phyloP scores from a whole-genome alignment of 805 yeast genomes.

The Maudiozyma serrabonitensis region DNA sequence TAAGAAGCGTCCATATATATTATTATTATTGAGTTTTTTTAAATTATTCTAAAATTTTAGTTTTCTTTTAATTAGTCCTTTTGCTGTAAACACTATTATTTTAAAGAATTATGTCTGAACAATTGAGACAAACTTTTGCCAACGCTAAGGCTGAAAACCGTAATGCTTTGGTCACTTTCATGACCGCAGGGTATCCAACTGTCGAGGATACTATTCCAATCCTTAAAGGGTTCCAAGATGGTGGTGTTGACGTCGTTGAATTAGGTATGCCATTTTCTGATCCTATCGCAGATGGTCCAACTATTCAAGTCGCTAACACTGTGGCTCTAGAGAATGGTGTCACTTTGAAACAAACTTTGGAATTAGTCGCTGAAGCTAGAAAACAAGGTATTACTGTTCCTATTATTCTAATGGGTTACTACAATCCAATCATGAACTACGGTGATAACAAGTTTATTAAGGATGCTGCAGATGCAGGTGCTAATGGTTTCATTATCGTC shows the following conservation, averaged over 20 bases:
- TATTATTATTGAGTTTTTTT: too few species aligned
- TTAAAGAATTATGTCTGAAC: slow-evolving; percentile 23
- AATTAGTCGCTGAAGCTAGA: slow-evolving; percentile 68
- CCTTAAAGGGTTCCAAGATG: slow-evolving; percentile 79
- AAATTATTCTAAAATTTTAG: too few species aligned
- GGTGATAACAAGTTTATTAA: slow-evolving; percentile 79
- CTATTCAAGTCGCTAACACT: slow-evolving; percentile 82
- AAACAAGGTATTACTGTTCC: slow-evolving; percentile 79
- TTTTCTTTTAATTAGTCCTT: background rate
- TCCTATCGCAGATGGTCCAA: slow-evolving; percentile 98
- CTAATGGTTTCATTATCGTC: slow-evolving; percentile 87
- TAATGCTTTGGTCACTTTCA: slow-evolving; percentile 80
- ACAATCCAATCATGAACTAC: slow-evolving; percentile 82
- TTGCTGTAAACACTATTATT: background rate
- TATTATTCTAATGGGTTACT: slow-evolving; percentile 91
- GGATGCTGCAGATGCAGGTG: slow-evolving; percentile 83
- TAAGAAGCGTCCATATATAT: too few species aligned
- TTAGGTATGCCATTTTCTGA: slow-evolving; percentile 95
- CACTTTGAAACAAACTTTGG: slow-evolving; percentile 58
- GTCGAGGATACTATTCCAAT: slow-evolving; percentile 81
- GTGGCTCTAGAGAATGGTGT: slow-evolving; percentile 79
- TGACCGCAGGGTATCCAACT: slow-evolving; percentile 92
- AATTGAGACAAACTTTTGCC: slow-evolving; percentile 44
- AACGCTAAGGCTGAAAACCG: slow-evolving; percentile 56
- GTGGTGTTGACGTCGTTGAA: slow-evolving; percentile 93